Percentiles rank a stretch among this genome's conserved stretches.
These are phyloP conservation scores for Trichomonas vaginalis DNA, from an alignment of 208 protist genomes.

Conservation along the genomic window DNA sequence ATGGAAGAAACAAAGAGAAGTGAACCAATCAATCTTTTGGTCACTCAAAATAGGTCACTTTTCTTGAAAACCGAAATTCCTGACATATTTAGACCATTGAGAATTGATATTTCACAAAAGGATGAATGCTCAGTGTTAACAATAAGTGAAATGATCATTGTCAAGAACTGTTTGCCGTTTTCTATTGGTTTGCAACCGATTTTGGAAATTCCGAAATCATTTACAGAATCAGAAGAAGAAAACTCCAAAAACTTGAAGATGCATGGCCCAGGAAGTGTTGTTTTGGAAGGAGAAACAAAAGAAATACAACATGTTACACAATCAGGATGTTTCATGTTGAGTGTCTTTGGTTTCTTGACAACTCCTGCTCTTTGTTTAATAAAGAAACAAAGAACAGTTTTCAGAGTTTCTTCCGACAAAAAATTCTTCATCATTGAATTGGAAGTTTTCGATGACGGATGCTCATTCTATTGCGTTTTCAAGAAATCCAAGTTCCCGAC, in stretches of 20 bases:
- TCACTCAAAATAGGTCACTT: background rate
- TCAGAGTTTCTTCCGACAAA: background rate
- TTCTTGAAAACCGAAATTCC: background rate
- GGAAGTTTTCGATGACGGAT: background rate
- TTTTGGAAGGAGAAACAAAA: background rate
- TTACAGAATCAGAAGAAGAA: background rate
- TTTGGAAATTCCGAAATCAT: background rate
- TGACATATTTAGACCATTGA: background rate
- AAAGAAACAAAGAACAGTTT: background rate
- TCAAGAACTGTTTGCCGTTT: background rate
- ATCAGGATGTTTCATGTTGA: background rate
- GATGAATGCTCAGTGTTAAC: background rate
- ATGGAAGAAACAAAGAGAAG: background rate
- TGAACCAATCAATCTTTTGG: background rate
- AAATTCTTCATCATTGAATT: background rate
- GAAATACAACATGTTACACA: background rate
- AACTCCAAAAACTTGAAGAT: background rate
- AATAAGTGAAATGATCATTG: background rate
- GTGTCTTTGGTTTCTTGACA: background rate
- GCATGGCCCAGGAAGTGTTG: background rate
- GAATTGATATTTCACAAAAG: background rate
- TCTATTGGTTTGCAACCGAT: background rate
- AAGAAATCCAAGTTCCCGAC: background rate
- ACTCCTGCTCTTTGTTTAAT: background rate
- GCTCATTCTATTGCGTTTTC: background rate